Percentiles rank a stretch among this genome's conserved stretches.
phyloP scores from a whole-genome alignment of 805 yeast genomes.

The Saccharomycopsis schoenii region DNA sequence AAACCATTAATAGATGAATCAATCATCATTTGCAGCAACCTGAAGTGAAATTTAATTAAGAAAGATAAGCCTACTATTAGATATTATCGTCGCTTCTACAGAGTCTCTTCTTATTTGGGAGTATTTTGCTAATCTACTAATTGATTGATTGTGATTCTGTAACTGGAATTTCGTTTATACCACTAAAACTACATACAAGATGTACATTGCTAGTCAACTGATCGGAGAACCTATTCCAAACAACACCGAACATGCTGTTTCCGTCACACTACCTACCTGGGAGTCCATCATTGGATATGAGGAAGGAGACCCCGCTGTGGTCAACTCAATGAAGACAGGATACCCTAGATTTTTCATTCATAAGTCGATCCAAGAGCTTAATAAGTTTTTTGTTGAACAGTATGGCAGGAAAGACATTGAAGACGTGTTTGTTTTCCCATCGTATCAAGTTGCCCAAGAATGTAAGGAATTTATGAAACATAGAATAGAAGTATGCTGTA shows the following conservation, averaged over 20 bases:
- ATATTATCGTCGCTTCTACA: too few relatives aligned
- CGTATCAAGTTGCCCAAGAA: slow-evolving; percentile 68
- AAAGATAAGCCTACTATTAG: too few relatives aligned
- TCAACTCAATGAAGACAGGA: slow-evolving; percentile 68
- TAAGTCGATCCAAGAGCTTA: slow-evolving; percentile 46
- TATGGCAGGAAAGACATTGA: slow-evolving; percentile 80
- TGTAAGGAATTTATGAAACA: slow-evolving; percentile 66
- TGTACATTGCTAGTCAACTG: slow-evolving; percentile 24
- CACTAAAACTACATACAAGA: slow-evolving; percentile 13
- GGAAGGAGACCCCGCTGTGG: slow-evolving; percentile 79
- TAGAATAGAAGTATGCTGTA: slow-evolving; percentile 24
- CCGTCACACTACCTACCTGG: slow-evolving; percentile 95
- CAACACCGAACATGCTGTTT: slow-evolving; percentile 85
- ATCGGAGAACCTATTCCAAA: slow-evolving; percentile 86
- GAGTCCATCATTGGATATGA: slow-evolving; percentile 86
- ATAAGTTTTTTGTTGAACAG: slow-evolving; percentile 43
- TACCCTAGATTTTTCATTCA: slow-evolving; percentile 83
- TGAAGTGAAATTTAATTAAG: too few relatives aligned
- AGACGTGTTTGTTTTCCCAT: slow-evolving; percentile 63
- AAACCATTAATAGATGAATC: too few relatives aligned
- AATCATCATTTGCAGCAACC: too few relatives aligned
- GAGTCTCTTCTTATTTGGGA: too few relatives aligned
- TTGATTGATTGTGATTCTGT: too few relatives aligned
- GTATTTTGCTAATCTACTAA: too few relatives aligned
- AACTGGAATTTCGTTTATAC: too few relatives aligned